Percentiles rank a stretch among this genome's conserved stretches.
These are phyloP conservation scores for Microbotryum lychnidis-dioicae DNA, from an alignment of 1,284 basidiomycete species.

Conservation along the genomic window DNA sequence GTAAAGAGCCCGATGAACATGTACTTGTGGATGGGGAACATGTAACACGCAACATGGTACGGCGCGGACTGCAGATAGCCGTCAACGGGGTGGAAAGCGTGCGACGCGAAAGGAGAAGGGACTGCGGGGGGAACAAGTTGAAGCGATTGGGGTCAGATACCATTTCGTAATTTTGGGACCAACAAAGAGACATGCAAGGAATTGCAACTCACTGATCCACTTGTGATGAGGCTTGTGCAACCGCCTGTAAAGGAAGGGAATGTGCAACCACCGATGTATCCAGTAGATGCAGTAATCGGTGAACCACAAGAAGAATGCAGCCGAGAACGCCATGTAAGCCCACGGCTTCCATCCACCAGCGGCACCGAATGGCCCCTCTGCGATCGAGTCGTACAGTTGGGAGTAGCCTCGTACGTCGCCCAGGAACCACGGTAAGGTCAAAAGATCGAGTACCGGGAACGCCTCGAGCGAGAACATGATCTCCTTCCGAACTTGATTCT, in stretches of 20 bases:
- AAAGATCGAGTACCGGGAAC: conserved; percentile 56
- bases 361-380: conserved; percentile 48
- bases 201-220: conserved; percentile 70
- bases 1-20: conserved; percentile 72
- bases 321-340: conserved; percentile 40
- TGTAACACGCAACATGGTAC: conserved; percentile 85
- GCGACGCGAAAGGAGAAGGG: conserved; percentile 90
- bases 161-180: conserved; percentile 1
- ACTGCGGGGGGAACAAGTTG: conserved; percentile 48
- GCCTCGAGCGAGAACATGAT: conserved; percentile 67
- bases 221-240: conserved; percentile 74
- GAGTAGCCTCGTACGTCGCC: conserved; percentile 83
- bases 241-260: conserved; percentile 77
- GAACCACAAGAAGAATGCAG: conserved; percentile 64
- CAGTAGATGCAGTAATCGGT: conserved; percentile 91
- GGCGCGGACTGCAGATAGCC: conserved; percentile 89
- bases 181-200: neutral
- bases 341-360: conserved; percentile 44
- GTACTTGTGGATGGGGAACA: conserved; percentile 82
- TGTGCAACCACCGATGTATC: conserved; percentile 85
- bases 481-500: conserved; percentile 76
- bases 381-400: conserved; percentile 66
- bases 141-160: neutral
- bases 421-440: conserved; percentile 91
- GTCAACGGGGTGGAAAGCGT: conserved; percentile 95